phyloP scores from a whole-genome alignment of 805 yeast genomes.

The Candida maris region DNA sequence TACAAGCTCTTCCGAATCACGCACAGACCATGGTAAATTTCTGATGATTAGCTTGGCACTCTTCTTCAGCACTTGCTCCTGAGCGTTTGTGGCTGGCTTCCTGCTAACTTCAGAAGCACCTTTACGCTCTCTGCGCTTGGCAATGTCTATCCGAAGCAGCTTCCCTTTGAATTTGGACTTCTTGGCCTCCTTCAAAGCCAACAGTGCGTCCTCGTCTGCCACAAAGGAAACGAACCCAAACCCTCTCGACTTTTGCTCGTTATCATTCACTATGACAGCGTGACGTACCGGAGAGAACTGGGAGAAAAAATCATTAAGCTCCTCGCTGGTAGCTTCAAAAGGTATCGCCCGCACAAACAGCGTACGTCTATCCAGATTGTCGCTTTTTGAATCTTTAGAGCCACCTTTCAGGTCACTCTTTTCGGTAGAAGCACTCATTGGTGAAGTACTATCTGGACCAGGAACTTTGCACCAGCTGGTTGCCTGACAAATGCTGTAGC shows the following conservation, averaged over 20 bases:
- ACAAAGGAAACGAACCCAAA: slow-evolving; percentile 94
- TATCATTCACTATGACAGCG: slow-evolving; percentile 84
- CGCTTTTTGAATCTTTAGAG: slow-evolving; percentile 15
- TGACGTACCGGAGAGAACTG: slow-evolving; percentile 94
- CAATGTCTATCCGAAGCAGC: slow-evolving; percentile 74
- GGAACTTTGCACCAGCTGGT: too few species aligned
- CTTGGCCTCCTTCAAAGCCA: slow-evolving; percentile 68
- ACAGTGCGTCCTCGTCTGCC: slow-evolving; percentile 74
- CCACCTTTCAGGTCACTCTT: too few species aligned
- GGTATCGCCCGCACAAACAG: slow-evolving; percentile 88
- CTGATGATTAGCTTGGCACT: slow-evolving; percentile 84
- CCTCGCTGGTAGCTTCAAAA: slow-evolving; percentile 71
- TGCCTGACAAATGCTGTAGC: too few species aligned
- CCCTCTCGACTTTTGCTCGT: slow-evolving; percentile 76
- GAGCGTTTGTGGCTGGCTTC: slow-evolving; percentile 25
- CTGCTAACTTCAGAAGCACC: slow-evolving; percentile 19
- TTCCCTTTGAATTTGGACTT: slow-evolving; percentile 63
- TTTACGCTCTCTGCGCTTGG: slow-evolving; percentile 86
- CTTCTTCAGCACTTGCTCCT: slow-evolving; percentile 38
- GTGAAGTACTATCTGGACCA: too few species aligned
- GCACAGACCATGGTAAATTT: slow-evolving; percentile 94
- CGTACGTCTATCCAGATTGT: slow-evolving; percentile 52
- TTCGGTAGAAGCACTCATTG: too few species aligned
- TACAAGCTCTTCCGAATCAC: slow-evolving; percentile 68
- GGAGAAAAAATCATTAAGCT: slow-evolving; percentile 80